Conservation (phyloP, 2,329 filamentous ascomycete species). For the Sclerotinia glacialis region DNA sequence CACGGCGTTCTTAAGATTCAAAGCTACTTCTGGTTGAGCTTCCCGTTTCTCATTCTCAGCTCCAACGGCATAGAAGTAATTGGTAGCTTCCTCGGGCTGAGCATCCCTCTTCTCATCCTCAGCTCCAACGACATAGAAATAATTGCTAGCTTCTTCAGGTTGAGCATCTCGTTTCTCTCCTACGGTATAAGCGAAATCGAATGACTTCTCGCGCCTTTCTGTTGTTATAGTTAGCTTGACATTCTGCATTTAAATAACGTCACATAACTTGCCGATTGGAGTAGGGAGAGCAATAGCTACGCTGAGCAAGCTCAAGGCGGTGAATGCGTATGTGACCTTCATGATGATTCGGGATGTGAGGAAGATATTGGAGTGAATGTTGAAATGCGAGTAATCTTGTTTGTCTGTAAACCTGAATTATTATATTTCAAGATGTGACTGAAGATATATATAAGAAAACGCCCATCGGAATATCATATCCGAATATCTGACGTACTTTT, state of each 20-base stretch:
- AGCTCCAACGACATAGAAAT: too few relatives aligned
- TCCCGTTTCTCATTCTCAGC: too few relatives aligned
- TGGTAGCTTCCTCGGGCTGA: too few relatives aligned
- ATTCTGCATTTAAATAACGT: not conserved
- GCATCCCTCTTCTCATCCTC: too few relatives aligned
- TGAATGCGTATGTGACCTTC: conserved; percentile 8
- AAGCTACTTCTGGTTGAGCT: not conserved
- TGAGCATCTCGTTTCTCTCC: not conserved
- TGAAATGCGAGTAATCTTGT: not conserved
- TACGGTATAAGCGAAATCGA: too few relatives aligned
- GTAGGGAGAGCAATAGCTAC: not conserved
- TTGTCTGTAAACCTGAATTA: too few relatives aligned
- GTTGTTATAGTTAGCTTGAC: not conserved
- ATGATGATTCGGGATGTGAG: not conserved
- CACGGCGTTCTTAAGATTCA: not conserved
- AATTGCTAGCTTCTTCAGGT: not conserved
- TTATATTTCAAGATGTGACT: not conserved
- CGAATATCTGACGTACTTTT: not conserved
- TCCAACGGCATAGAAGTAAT: too few relatives aligned
- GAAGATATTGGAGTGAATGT: not conserved
- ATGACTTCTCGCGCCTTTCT: not conserved
- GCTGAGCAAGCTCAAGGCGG: conserved; percentile 4
- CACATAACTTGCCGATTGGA: not conserved
- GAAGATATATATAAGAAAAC: not conserved
- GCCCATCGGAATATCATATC: too few relatives aligned